Conservation (phyloP, 108 stramenopile genomes). For the Aurantiochytrium sp. region DNA sequence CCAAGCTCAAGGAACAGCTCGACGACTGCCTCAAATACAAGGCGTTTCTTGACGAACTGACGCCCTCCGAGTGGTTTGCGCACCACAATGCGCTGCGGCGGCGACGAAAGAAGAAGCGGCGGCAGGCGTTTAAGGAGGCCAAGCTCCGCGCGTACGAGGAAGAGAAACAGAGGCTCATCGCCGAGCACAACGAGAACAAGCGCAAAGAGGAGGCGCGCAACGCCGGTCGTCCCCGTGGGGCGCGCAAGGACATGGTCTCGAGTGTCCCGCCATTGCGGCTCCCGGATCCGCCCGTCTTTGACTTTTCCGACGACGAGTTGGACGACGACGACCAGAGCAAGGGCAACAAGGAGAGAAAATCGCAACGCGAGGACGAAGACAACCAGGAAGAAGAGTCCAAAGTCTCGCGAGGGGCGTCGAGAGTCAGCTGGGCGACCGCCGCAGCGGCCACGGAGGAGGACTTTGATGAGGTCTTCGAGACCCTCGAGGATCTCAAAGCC, state of each 20-base stretch:
- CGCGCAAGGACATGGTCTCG: neutral
- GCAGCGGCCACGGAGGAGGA: neutral
- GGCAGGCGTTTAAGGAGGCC: neutral
- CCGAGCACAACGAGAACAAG: slow-evolving; percentile 43
- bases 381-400: neutral
- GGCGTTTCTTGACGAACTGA: slow-evolving; percentile 60
- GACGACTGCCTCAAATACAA: slow-evolving; percentile 67
- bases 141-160: slow-evolving; percentile 34
- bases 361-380: neutral
- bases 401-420: no score
- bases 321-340: neutral
- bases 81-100: slow-evolving; percentile 17
- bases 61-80: slow-evolving; percentile 60
- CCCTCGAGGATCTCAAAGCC: neutral
- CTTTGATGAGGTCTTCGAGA: neutral
- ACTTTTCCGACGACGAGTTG: slow-evolving; percentile 20
- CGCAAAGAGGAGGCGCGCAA: slow-evolving; percentile 39
- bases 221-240: neutral
- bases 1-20: slow-evolving; percentile 61
- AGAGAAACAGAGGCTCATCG: neutral
- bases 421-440: neutral
- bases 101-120: slow-evolving; percentile 35
- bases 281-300: slow-evolving; percentile 11
- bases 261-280: neutral
- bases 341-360: neutral